phyloP scores from a whole-genome alignment of 2,329 filamentous ascomycete species.

The Alternaria hordeiaustralica region DNA sequence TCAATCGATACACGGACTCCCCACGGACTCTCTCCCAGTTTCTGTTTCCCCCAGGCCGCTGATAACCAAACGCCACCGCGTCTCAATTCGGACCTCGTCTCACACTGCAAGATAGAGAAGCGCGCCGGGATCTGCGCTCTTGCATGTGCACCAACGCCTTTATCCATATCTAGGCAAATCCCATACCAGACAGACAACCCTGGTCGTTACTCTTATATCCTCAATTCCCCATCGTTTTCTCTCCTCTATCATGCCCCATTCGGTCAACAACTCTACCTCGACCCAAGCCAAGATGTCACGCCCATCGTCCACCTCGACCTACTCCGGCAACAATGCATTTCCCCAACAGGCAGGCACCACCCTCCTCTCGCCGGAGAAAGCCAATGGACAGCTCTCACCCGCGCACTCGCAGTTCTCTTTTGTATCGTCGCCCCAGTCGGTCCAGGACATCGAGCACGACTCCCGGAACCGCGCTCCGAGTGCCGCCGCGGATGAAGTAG shows the following conservation, averaged over 20 bases:
- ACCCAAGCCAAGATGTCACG: conserved; percentile 45
- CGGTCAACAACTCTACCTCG: conserved; percentile 40
- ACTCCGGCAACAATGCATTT: conserved; percentile 41
- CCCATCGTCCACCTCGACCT: conserved; percentile 44
- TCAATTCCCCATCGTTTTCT: conserved; percentile 10
- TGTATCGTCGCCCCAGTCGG: conserved; percentile 41
- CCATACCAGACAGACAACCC: conserved; percentile 30
- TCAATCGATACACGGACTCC: conserved; percentile 1
- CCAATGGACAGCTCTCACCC: conserved; percentile 41
- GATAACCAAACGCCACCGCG: conserved; percentile 11
- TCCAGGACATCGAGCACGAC: conserved; percentile 27
- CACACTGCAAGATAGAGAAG: conserved; percentile 18
- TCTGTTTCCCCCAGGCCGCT: not conserved
- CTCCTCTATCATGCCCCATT: conserved; percentile 43
- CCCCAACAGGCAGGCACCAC: conserved; percentile 44
- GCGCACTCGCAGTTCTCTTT: conserved; percentile 49
- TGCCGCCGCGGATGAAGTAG: conserved; percentile 27
- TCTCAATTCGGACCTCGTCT: conserved; percentile 12
- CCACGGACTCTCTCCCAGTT: conserved; percentile 1
- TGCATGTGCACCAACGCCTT: conserved; percentile 29
- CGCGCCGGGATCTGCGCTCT: conserved; percentile 18
- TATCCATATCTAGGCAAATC: conserved; percentile 37
- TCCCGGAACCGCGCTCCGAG: conserved; percentile 23
- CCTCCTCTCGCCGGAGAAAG: conserved; percentile 35
- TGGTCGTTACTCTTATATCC: conserved; percentile 17